These are phyloP conservation scores for Dendrobium chrysotoxum DNA, from an alignment of 106 monocot species.

Conservation along the genomic window DNA sequence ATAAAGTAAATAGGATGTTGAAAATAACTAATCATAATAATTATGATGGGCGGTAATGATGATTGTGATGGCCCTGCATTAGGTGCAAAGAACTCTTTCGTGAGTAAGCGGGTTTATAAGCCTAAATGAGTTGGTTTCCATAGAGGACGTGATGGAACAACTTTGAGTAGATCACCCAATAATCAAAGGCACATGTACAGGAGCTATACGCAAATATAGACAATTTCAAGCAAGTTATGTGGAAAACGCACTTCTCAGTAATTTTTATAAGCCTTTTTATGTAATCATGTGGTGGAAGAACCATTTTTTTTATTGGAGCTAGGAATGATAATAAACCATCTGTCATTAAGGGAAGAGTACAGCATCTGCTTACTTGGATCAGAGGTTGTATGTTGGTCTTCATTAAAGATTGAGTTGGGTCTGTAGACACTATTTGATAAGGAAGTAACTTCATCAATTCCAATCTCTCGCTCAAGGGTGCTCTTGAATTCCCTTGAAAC, in stretches of 20 bases:
- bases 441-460: constrained; percentile 69
- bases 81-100: no score
- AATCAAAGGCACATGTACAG: no score
- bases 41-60: no score
- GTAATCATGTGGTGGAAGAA: background rate
- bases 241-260: background rate
- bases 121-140: no score
- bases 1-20: no score
- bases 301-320: background rate
- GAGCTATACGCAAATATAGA: no score
- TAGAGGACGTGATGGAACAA: no score
- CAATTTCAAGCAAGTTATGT: background rate
- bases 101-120: no score
- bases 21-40: no score
- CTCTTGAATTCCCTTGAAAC: constrained; percentile 97
- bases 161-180: no score
- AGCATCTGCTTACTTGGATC: constrained; percentile 49
- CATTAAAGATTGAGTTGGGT: constrained; percentile 20
- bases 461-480: constrained; percentile 92
- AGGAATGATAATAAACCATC: background rate
- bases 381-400: constrained; percentile 26
- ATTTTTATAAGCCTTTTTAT: background rate
- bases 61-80: no score
- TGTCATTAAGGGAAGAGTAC: background rate
- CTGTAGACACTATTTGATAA: constrained; percentile 30